Evolutionary conservation across 2,329 filamentous ascomycete species (phyloP).

Genomic region (Aureobasidium subglaciale): DNA sequence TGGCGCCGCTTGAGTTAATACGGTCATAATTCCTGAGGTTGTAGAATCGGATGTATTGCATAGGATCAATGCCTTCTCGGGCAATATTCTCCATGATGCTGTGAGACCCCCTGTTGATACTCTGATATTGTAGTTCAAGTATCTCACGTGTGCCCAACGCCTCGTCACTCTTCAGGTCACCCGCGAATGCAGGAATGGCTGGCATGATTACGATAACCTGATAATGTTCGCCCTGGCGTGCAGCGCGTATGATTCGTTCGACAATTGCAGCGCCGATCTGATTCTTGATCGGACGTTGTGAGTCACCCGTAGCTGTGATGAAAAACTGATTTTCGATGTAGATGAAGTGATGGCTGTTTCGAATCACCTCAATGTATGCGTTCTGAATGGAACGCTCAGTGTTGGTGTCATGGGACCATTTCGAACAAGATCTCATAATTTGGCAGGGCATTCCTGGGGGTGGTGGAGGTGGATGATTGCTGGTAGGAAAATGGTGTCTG

Average conservation of each 20-base stretch:
- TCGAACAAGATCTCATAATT: slow-evolving; percentile 56
- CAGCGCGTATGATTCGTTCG: slow-evolving; percentile 66
- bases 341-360: slow-evolving; percentile 87
- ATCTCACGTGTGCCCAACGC: slow-evolving; percentile 73
- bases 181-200: slow-evolving; percentile 73
- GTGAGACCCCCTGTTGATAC: slow-evolving; percentile 68
- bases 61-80: slow-evolving; percentile 60
- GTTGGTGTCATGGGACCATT: slow-evolving; percentile 54
- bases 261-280: slow-evolving; percentile 73
- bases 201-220: slow-evolving; percentile 73
- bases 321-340: slow-evolving; percentile 67
- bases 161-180: slow-evolving; percentile 65
- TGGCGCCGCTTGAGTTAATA: slow-evolving; percentile 61
- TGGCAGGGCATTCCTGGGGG: slow-evolving; percentile 51
- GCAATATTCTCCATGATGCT: slow-evolving; percentile 68
- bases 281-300: slow-evolving; percentile 67
- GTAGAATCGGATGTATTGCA: slow-evolving; percentile 73
- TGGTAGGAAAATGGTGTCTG: slow-evolving; percentile 18
- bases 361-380: slow-evolving; percentile 75
- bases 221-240: slow-evolving; percentile 58
- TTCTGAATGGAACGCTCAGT: slow-evolving; percentile 78
- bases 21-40: slow-evolving; percentile 80
- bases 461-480: neutral
- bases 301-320: slow-evolving; percentile 68
- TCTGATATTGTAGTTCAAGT: slow-evolving; percentile 81